These are phyloP conservation scores for Elsinoe perseae DNA, from an alignment of 2,329 filamentous ascomycete species.

Conservation along the genomic window DNA sequence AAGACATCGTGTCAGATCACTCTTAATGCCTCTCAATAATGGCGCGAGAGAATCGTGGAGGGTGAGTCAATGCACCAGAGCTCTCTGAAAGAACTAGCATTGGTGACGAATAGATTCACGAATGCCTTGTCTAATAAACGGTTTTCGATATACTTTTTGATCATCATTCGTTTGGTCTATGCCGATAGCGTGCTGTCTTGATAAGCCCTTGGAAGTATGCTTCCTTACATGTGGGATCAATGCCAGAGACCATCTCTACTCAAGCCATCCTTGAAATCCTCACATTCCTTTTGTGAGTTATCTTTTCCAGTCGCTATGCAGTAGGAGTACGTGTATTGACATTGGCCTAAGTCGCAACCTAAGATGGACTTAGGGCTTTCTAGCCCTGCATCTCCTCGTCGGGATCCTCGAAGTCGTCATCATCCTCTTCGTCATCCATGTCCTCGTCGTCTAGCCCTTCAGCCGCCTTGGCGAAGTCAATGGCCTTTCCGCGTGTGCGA, in stretches of 20 bases:
- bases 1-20: no score
- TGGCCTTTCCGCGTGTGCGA: conserved; percentile 84
- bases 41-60: no score
- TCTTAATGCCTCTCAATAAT: no score
- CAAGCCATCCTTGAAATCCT: background rate
- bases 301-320: background rate
- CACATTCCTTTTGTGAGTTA: background rate
- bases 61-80: no score
- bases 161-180: conserved; percentile 31
- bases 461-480: conserved; percentile 88
- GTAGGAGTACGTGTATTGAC: background rate
- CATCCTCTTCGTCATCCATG: conserved; percentile 44
- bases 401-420: conserved; percentile 30
- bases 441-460: conserved; percentile 67
- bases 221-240: background rate
- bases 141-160: background rate
- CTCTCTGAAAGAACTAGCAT: no score
- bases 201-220: background rate
- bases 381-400: conserved; percentile 23
- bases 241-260: background rate
- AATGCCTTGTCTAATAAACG: no score
- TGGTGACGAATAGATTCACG: no score
- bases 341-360: background rate
- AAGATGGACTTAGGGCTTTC: conserved; percentile 14
- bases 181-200: conserved; percentile 73